Conservation (phyloP, 106 monocot species). For the Vanilla planifolia region DNA sequence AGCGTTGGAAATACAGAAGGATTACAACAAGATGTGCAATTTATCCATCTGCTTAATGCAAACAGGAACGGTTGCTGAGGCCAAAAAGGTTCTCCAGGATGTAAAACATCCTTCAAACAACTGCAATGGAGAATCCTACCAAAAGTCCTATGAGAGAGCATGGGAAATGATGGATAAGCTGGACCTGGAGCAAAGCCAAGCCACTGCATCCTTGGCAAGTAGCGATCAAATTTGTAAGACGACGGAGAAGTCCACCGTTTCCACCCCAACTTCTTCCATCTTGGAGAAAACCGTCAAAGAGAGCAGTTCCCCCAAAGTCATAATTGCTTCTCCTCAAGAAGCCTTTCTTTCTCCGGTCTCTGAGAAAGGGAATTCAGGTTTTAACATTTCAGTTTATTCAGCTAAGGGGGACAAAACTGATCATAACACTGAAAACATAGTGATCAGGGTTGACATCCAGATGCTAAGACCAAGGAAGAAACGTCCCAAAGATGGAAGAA, state of each 20-base stretch:
- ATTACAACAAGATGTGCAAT: constrained; percentile 99
- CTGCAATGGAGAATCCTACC: constrained; percentile 73
- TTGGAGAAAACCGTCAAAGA: not conserved
- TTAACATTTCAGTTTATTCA: not conserved
- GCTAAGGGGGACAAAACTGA: not conserved
- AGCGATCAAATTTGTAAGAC: too few relatives aligned
- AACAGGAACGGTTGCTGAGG: constrained; percentile 73
- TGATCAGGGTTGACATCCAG: constrained; percentile 6
- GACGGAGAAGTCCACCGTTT: not conserved
- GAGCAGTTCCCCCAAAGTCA: too few relatives aligned
- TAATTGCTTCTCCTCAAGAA: not conserved
- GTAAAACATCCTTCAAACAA: constrained; percentile 46
- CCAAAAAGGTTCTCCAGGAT: constrained; percentile 63
- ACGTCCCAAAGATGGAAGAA: not conserved
- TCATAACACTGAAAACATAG: not conserved
- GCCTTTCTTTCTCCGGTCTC: not conserved
- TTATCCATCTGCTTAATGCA: constrained; percentile 91
- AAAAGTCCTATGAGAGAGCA: constrained; percentile 83
- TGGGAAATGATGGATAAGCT: constrained; percentile 79
- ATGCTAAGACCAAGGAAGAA: not conserved
- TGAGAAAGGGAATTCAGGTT: not conserved
- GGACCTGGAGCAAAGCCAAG: not conserved
- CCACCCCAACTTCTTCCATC: not conserved
- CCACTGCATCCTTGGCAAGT: not conserved
- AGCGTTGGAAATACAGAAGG: constrained; percentile 66